Conservation (phyloP, 176 grass and related monocot species). For the Musa itinerans region DNA sequence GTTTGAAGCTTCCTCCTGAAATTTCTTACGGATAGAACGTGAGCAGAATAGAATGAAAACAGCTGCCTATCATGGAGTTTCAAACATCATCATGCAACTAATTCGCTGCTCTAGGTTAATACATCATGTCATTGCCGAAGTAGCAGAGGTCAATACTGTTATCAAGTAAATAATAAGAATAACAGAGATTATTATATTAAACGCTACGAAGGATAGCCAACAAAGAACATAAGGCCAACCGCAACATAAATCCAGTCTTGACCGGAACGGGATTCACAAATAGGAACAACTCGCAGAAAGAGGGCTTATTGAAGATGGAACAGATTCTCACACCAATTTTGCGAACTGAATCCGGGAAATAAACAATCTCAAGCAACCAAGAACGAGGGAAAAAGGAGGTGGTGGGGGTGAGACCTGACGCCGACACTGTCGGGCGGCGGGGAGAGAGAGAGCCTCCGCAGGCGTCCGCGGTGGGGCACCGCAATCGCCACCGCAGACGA, state of each 20-base stretch:
- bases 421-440: not conserved
- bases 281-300: not conserved
- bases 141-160: no score
- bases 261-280: no score
- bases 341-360: no score
- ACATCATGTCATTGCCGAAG: no score
- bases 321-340: not conserved
- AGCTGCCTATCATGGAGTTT: not conserved
- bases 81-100: no score
- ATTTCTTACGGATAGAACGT: slow-evolving; percentile 1
- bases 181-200: no score
- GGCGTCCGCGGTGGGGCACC: slow-evolving; percentile 28
- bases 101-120: no score
- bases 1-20: slow-evolving; percentile 31
- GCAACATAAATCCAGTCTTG: no score
- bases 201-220: no score
- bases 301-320: not conserved
- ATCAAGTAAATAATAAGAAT: no score
- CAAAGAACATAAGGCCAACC: no score
- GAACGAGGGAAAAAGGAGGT: not conserved
- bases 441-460: slow-evolving; percentile 25
- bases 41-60: not conserved
- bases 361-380: no score
- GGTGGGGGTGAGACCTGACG: not conserved
- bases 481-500: slow-evolving; percentile 37